Evolutionary conservation across 1,284 basidiomycete genomes (phyloP).

Genomic region (Ganoderma boninense): DNA sequence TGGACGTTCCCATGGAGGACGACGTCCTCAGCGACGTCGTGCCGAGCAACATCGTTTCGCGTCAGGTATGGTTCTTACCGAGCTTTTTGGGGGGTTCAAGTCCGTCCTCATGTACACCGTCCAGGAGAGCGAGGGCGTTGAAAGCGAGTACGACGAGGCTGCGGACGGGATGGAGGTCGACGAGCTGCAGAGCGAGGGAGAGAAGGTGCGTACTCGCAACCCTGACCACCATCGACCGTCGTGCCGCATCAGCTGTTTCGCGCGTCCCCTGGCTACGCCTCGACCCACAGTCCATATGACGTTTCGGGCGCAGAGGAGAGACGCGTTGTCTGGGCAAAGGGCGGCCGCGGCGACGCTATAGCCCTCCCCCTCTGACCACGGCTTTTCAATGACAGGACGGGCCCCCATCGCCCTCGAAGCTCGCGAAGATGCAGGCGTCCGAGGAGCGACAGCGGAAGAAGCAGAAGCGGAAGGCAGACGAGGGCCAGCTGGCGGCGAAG

Average conservation of each 20-base stretch:
- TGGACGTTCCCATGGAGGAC: slow-evolving; percentile 58
- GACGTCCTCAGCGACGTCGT: slow-evolving; percentile 84
- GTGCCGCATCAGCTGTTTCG: background rate
- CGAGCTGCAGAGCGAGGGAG: slow-evolving; percentile 68
- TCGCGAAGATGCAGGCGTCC: slow-evolving; percentile 47
- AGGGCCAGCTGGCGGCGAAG: slow-evolving; percentile 71
- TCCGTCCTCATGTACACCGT: no score
- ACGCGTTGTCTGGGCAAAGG: slow-evolving; percentile 22
- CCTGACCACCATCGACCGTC: background rate
- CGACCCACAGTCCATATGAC: background rate
- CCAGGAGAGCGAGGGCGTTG: slow-evolving; percentile 75
- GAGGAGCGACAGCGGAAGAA: slow-evolving; percentile 60
- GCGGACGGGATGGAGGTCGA: slow-evolving; percentile 61
- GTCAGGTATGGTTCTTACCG: slow-evolving; percentile 67
- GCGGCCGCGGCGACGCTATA: background rate
- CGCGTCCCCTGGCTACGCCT: background rate
- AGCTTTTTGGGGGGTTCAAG: no score
- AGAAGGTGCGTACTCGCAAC: slow-evolving; percentile 45
- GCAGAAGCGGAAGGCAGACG: slow-evolving; percentile 73
- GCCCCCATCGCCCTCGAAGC: slow-evolving; percentile 48
- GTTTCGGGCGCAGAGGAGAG: background rate
- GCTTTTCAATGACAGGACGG: slow-evolving; percentile 33
- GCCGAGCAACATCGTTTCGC: slow-evolving; percentile 84
- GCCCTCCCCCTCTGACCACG: slow-evolving; percentile 18
- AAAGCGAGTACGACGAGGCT: slow-evolving; percentile 64